Percentiles rank a stretch among this genome's conserved stretches.
Evolutionary conservation across 306 rosid genomes (phyloP).

Genomic region (Vachellia pachyceras): DNA sequence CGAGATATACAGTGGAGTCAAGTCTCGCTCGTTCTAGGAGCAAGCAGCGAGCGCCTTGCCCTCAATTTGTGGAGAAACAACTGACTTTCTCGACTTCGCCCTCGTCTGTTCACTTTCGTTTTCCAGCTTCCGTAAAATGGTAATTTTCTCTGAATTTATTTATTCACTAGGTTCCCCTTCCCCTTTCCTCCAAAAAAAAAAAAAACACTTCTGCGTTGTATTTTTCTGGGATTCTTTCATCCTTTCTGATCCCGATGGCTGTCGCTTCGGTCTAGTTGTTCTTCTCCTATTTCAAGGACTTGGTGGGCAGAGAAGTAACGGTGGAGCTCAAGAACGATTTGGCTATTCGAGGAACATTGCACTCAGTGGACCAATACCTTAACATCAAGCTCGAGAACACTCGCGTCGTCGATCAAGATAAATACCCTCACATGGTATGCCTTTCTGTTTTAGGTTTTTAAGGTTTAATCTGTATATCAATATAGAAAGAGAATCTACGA

Average conservation of each 20-base stretch:
- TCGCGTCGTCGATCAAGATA: conserved; percentile 94
- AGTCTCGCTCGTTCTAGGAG: neutral
- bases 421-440: conserved; percentile 94
- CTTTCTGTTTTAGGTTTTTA: neutral
- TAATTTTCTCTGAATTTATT: neutral
- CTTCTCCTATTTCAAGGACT: conserved; percentile 98
- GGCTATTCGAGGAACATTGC: conserved; percentile 90
- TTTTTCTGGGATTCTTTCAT: neutral
- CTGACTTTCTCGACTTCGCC: neutral
- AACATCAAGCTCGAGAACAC: conserved; percentile 97
- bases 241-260: neutral
- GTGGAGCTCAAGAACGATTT: conserved; percentile 97
- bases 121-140: too few relatives aligned
- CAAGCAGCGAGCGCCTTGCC: too few relatives aligned
- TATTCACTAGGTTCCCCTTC: neutral
- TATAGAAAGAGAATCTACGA: neutral
- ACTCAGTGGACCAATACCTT: conserved; percentile 98
- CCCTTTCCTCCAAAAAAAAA: too few relatives aligned
- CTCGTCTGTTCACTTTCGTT: neutral
- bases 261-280: conserved; percentile 62
- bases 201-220: neutral
- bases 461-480: conserved; percentile 9
- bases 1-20: neutral
- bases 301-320: conserved; percentile 97
- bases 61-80: neutral